A percentile compares a stretch with the other conserved stretches of the same genome.
These are phyloP conservation scores for Talaromyces sp. DNA, from an alignment of 2,329 filamentous ascomycete species.

Conservation along the genomic window DNA sequence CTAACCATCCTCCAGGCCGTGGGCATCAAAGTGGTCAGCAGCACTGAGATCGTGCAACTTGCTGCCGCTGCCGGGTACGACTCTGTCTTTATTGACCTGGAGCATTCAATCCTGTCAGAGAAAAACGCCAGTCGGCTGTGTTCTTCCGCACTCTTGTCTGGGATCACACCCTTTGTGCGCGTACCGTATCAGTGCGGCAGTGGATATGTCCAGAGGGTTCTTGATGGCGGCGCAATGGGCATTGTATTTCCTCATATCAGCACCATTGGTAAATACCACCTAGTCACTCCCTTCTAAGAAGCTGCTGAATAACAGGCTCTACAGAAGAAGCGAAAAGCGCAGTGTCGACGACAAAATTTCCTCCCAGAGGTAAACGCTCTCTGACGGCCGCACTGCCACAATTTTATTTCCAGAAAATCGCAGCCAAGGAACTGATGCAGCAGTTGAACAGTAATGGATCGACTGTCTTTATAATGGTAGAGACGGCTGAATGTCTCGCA, in stretches of 20 bases:
- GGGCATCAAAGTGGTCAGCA: slow-evolving; percentile 25
- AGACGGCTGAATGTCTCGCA: neutral
- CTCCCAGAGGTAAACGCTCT: neutral
- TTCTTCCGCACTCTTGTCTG: neutral
- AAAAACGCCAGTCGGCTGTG: neutral
- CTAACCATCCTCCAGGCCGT: slow-evolving; percentile 11
- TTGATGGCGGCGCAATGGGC: slow-evolving; percentile 1
- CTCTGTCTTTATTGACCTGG: slow-evolving; percentile 36
- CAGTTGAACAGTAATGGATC: slow-evolving; percentile 1
- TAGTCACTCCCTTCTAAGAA: neutral
- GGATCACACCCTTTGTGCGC: slow-evolving; percentile 1
- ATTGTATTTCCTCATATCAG: slow-evolving; percentile 2
- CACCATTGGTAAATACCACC: neutral
- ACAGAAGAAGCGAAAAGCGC: neutral
- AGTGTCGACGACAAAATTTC: neutral
- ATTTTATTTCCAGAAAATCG: neutral
- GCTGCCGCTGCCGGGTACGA: slow-evolving; percentile 32
- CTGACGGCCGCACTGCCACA: neutral
- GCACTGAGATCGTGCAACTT: slow-evolving; percentile 25
- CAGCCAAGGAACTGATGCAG: neutral
- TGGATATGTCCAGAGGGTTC: slow-evolving; percentile 1
- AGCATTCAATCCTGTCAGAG: slow-evolving; percentile 23
- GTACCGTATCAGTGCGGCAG: slow-evolving; percentile 1
- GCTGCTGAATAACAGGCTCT: neutral
- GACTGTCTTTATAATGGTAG: slow-evolving; percentile 1